A percentile compares a stretch with the other conserved stretches of the same genome.
These are phyloP conservation scores for Theileria sp. DNA, from an alignment of 169 alveolate species.

Conservation along the genomic window DNA sequence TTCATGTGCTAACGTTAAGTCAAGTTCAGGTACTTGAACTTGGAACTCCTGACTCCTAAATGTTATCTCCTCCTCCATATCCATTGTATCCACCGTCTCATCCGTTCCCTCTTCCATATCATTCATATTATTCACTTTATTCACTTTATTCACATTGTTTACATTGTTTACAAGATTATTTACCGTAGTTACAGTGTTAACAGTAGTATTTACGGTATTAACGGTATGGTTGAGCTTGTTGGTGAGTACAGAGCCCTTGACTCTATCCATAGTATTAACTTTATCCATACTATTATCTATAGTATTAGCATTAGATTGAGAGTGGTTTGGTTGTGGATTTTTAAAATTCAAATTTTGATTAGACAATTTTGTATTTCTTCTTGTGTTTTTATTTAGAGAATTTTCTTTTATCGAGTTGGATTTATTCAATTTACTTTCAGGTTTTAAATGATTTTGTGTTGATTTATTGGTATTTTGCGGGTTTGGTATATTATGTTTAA, in stretches of 20 bases:
- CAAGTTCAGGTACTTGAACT: constrained; percentile 12
- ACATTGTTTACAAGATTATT: no score
- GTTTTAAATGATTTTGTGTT: neutral
- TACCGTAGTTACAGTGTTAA: neutral
- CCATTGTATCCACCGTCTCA: neutral
- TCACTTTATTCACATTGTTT: neutral
- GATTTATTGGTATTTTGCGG: neutral
- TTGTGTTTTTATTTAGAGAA: neutral
- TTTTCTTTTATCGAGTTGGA: neutral
- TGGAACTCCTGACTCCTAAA: constrained; percentile 6
- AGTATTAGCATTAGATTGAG: neutral
- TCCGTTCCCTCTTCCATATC: neutral
- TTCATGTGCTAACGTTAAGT: neutral
- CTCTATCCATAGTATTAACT: neutral
- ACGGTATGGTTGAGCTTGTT: no score
- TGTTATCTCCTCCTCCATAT: neutral
- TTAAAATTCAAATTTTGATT: neutral
- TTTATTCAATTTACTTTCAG: neutral
- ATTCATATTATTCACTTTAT: neutral
- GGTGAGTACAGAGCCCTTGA: no score
- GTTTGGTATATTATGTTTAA: constrained; percentile 55
- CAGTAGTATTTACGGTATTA: neutral
- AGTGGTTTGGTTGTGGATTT: neutral
- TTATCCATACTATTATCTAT: no score
- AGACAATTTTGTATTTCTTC: neutral